These are phyloP conservation scores for Pilaira anomala DNA, from an alignment of 192 early-diverging fungal species.

Conservation along the genomic window DNA sequence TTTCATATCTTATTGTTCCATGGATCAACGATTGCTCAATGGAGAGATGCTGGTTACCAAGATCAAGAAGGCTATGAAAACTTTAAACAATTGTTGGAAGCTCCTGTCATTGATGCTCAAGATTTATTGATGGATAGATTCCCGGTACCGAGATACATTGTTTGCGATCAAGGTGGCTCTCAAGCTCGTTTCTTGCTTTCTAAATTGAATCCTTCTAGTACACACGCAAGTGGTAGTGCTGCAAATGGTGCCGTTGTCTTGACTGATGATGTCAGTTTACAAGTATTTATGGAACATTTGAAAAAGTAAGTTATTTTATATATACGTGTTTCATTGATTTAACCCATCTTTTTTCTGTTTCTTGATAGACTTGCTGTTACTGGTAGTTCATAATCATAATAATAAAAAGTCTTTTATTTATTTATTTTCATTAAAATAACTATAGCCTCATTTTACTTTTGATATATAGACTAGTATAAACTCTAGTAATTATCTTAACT, in stretches of 20 bases:
- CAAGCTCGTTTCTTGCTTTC: slow-evolving; percentile 97
- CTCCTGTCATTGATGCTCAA: slow-evolving; percentile 85
- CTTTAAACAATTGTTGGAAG: slow-evolving; percentile 88
- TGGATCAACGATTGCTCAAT: slow-evolving; percentile 93
- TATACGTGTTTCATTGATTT: not conserved
- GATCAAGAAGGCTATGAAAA: slow-evolving; percentile 93
- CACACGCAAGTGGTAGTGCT: slow-evolving; percentile 74
- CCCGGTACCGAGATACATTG: slow-evolving; percentile 97
- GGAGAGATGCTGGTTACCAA: slow-evolving; percentile 95
- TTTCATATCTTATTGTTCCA: slow-evolving; percentile 99
- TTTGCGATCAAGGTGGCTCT: slow-evolving; percentile 92
- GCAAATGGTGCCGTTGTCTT: slow-evolving; percentile 85
- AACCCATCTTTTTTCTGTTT: not conserved
- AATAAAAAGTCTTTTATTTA: no score
- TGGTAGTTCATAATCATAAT: slow-evolving; percentile 13
- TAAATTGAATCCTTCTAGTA: slow-evolving; percentile 97
- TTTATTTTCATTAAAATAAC: no score
- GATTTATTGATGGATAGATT: slow-evolving; percentile 92
- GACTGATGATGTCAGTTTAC: slow-evolving; percentile 97
- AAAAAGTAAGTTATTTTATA: slow-evolving; percentile 61
- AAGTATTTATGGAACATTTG: slow-evolving; percentile 95
- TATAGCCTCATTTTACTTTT: no score
- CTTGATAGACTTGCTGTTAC: not conserved
- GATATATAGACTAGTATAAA: no score
- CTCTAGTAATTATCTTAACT: no score